Percentiles rank a stretch among this genome's conserved stretches.
phyloP scores from a whole-genome alignment of 148 eudicot genomes.

The Pouteria glomerata region DNA sequence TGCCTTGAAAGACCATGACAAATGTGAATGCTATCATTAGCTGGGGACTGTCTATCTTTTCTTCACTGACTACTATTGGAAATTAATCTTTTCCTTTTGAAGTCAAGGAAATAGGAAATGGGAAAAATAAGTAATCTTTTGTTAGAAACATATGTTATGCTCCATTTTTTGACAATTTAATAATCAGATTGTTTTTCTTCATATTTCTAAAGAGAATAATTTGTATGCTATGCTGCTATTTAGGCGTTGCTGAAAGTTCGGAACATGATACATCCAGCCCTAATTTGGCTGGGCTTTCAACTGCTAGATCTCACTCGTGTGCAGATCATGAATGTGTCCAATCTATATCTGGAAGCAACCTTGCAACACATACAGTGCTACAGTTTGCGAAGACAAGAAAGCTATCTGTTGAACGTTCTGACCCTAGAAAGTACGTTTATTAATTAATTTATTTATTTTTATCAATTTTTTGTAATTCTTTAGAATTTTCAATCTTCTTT shows the following conservation, averaged over 20 bases:
- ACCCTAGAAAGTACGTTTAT: constrained; percentile 58
- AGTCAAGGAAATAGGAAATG: neutral
- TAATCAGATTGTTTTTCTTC: constrained; percentile 9
- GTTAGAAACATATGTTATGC: neutral
- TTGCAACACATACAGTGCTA: constrained; percentile 52
- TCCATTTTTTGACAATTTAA: neutral
- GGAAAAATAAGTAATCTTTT: neutral
- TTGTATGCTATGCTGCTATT: constrained; percentile 20
- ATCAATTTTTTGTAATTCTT: constrained; percentile 2
- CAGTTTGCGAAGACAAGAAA: constrained; percentile 89
- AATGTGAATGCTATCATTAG: neutral
- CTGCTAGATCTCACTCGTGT: constrained; percentile 48
- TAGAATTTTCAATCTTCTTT: neutral
- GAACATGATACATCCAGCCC: constrained; percentile 32
- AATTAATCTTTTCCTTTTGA: neutral
- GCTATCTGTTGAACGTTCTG: constrained; percentile 72
- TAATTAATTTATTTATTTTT: constrained; percentile 6
- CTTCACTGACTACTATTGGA: neutral
- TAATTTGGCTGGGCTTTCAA: constrained; percentile 25
- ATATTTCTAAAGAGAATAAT: constrained; percentile 38
- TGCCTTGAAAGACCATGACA: neutral
- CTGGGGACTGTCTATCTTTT: neutral
- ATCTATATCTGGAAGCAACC: constrained; percentile 54
- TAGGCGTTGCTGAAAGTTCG: constrained; percentile 27
- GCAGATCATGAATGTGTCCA: constrained; percentile 77